Evolutionary conservation across 441 rosid species (phyloP), one percentile per base, ranked within the genome.

Genomic region (Jatropha podagrica): DNA sequence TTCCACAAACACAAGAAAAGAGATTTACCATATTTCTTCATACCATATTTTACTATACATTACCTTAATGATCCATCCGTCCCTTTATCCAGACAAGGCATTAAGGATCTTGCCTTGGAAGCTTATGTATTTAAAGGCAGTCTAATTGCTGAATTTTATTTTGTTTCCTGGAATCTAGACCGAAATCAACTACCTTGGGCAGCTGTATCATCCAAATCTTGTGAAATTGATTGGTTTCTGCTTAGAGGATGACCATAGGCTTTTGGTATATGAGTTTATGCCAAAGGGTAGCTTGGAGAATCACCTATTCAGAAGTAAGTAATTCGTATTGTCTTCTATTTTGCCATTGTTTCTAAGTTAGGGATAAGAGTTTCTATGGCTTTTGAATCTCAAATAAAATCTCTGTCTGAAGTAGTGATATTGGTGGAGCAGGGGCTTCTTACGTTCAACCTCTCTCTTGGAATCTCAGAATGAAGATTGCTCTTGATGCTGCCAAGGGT

Each of bases 401-500:
- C 26, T 9, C 56, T 23, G 27, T 52, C 52, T 65, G 13, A 40
- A 13, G 2, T 62, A 4, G 12, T 62, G 13, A 2, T 72, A 56
- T 62, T 60, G 73, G 27, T 77, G 76, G 65, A 77, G 37, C 86
- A 91, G 99, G 89, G 70, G 86, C 76, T 82, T 78, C 90, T 56
- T 78, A 86, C 65, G 80, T 87, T 82, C 91, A 88, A 77, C 94
- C 98, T 2, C 91, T 91, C 65, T 86, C 99, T 6, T 95, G 99
- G 99, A 85, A 66, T 18, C 85, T 91, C 65, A 83, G 98, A n/a
- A 65, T 92, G 77, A 91, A 91, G 81, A 88, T 93, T 76, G 97
- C 95, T 14, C 88, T 90, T 69, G 99, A 88, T 77, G 98, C 99
- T 60, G 99, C 98, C 20, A 91, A 85, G 75, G 99, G 99, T 17